These are phyloP conservation scores for Boechera stricta DNA, from an alignment of 345 rosid species.

Conservation along the genomic window DNA sequence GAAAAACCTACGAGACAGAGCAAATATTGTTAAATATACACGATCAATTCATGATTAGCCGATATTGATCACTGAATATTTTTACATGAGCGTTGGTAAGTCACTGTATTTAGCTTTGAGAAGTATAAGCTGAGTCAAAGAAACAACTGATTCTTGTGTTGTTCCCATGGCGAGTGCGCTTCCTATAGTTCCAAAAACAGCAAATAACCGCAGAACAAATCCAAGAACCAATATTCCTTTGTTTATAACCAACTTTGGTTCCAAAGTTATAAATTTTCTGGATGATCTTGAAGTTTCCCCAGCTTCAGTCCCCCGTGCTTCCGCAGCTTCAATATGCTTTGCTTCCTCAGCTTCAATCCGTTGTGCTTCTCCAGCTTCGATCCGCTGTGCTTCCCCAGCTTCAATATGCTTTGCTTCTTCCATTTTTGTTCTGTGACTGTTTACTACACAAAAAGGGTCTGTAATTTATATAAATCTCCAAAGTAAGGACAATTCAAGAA, in stretches of 20 bases:
- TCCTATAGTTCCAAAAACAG: slow-evolving; percentile 42
- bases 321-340: slow-evolving; percentile 14
- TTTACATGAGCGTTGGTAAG: slow-evolving; percentile 46
- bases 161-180: slow-evolving; percentile 45
- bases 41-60: neutral
- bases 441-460: slow-evolving; percentile 13
- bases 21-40: slow-evolving; percentile 12
- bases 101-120: slow-evolving; percentile 45
- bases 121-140: slow-evolving; percentile 40
- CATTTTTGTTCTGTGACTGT: slow-evolving; percentile 33
- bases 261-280: slow-evolving; percentile 31
- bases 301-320: neutral
- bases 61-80: neutral
- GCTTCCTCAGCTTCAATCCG: slow-evolving; percentile 27
- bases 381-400: slow-evolving; percentile 24
- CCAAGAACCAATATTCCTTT: slow-evolving; percentile 37
- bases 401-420: slow-evolving; percentile 41
- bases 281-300: slow-evolving; percentile 41
- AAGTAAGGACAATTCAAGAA: slow-evolving; percentile 8
- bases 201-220: slow-evolving; percentile 37
- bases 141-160: slow-evolving; percentile 43
- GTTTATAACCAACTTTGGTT: slow-evolving; percentile 30
- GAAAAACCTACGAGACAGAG: slow-evolving; percentile 65
- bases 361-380: slow-evolving; percentile 17
- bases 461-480: slow-evolving; percentile 16